Conservation (phyloP, 148 eudicot genomes). For the Mesembryanthemum crystallinum region DNA sequence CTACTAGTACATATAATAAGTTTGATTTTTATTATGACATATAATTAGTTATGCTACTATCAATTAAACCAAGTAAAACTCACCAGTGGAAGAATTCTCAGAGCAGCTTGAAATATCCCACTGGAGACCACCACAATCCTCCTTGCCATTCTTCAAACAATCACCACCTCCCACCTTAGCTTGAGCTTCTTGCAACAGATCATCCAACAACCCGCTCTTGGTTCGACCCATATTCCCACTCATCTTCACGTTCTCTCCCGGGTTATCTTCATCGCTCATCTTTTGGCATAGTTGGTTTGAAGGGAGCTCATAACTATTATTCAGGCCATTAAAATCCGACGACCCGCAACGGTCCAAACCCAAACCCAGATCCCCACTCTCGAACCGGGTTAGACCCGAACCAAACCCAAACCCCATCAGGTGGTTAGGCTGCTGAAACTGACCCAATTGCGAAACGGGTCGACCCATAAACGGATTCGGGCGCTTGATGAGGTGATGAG, state of each 20-base stretch:
- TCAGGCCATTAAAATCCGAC: conserved; percentile 10
- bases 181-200: conserved; percentile 60
- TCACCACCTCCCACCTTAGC: conserved; percentile 26
- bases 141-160: conserved; percentile 26
- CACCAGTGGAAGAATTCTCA: conserved; percentile 51
- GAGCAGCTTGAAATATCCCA: conserved; percentile 49
- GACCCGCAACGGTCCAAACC: conserved; percentile 17
- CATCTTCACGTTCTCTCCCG: conserved; percentile 20
- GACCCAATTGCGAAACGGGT: conserved; percentile 20
- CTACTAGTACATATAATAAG: no score
- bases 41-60: background rate
- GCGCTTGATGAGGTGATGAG: conserved; percentile 15
- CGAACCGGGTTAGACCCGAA: conserved; percentile 21
- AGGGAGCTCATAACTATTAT: conserved; percentile 52
- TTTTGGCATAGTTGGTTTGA: conserved; percentile 56
- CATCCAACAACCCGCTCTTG: conserved; percentile 79
- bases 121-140: conserved; percentile 27
- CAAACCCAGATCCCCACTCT: conserved; percentile 3
- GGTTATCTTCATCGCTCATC: conserved; percentile 5
- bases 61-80: conserved; percentile 12
- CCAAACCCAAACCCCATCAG: conserved; percentile 16
- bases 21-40: no score
- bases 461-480: conserved; percentile 18
- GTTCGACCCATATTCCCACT: conserved; percentile 23
- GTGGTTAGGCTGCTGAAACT: conserved; percentile 11